These are phyloP conservation scores for Umbilicus rupestris DNA, from an alignment of 164 flowering plant genomes.

Conservation along the genomic window DNA sequence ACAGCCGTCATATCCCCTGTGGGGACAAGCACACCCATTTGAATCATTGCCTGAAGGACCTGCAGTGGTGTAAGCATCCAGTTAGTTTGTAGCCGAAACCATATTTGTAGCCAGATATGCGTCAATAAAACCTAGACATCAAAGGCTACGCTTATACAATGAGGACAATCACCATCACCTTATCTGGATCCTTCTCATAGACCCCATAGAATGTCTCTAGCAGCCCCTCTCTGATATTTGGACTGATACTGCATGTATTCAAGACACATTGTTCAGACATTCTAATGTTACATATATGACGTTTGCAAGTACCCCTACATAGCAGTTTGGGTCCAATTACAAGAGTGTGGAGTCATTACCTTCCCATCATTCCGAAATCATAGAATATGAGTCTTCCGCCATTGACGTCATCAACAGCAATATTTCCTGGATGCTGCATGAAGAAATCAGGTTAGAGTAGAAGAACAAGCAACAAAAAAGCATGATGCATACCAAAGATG, in stretches of 20 bases:
- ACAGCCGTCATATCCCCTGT: conserved; percentile 99
- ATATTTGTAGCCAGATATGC: background rate
- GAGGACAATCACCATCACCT: conserved; percentile 27
- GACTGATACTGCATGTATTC: conserved; percentile 60
- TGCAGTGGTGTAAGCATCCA: conserved; percentile 16
- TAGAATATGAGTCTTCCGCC: conserved; percentile 95
- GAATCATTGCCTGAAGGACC: conserved; percentile 93
- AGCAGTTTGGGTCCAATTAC: too few species aligned
- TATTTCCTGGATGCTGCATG: conserved; percentile 95
- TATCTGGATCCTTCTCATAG: conserved; percentile 93
- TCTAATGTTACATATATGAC: too few species aligned
- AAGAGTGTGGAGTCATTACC: too few species aligned
- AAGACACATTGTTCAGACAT: background rate
- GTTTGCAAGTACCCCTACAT: too few species aligned
- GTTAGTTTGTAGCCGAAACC: background rate
- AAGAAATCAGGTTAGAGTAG: background rate
- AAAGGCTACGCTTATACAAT: conserved; percentile 9
- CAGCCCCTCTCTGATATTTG: conserved; percentile 86
- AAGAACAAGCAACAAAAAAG: background rate
- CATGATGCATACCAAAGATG: background rate
- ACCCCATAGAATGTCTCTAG: conserved; percentile 86
- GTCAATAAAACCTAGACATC: conserved; percentile 23
- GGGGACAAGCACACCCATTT: conserved; percentile 98
- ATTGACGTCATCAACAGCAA: conserved; percentile 97
- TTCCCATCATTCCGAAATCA: conserved; percentile 99